Conservation (phyloP, 192 early-diverging fungal genomes). For the Linnemannia exigua region DNA sequence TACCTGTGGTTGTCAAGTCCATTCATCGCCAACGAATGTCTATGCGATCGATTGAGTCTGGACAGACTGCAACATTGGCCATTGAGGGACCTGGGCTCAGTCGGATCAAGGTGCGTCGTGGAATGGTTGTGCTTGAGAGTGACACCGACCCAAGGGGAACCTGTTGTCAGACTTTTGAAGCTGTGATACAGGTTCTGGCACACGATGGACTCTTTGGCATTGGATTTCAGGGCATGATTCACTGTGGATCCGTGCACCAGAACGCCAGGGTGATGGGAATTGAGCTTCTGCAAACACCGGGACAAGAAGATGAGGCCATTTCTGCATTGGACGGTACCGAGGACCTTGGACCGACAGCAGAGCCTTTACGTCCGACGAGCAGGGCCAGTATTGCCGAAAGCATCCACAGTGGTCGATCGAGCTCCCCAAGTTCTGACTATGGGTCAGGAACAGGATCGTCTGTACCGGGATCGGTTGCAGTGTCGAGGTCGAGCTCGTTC, state of each 20-base stretch:
- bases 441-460: slow-evolving; percentile 51
- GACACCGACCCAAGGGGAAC: slow-evolving; percentile 60
- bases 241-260: slow-evolving; percentile 72
- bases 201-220: slow-evolving; percentile 60
- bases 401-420: slow-evolving; percentile 9
- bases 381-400: slow-evolving; percentile 24
- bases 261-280: slow-evolving; percentile 65
- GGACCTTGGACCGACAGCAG: background rate
- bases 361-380: slow-evolving; percentile 11
- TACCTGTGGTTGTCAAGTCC: slow-evolving; percentile 76
- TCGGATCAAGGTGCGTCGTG: slow-evolving; percentile 72
- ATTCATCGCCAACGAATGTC: slow-evolving; percentile 89
- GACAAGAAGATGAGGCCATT: slow-evolving; percentile 24
- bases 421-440: slow-evolving; percentile 50
- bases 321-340: slow-evolving; percentile 25
- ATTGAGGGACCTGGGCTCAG: slow-evolving; percentile 63
- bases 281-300: slow-evolving; percentile 27
- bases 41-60: slow-evolving; percentile 72
- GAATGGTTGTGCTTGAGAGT: slow-evolving; percentile 55
- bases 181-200: slow-evolving; percentile 74
- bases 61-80: slow-evolving; percentile 84
- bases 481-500: slow-evolving; percentile 40
- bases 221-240: slow-evolving; percentile 71
- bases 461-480: slow-evolving; percentile 29
- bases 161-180: slow-evolving; percentile 68